These are phyloP conservation scores for Phytophthora pinifolia DNA, from an alignment of 352 stramenopile genomes.

Conservation along the genomic window DNA sequence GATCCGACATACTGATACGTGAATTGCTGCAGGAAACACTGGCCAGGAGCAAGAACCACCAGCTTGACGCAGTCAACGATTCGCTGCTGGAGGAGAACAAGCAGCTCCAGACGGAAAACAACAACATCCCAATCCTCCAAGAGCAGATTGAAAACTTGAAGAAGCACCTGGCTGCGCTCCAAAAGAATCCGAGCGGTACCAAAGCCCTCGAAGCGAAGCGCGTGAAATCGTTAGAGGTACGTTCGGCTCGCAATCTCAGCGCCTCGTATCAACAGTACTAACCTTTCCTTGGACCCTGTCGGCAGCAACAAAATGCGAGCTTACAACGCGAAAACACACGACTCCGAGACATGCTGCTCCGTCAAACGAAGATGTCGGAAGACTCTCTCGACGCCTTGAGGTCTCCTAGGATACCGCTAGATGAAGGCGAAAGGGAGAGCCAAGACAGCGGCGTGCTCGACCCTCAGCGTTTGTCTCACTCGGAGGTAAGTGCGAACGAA, in stretches of 20 bases:
- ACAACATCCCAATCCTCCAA: slow-evolving; percentile 84
- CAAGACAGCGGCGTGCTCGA: slow-evolving; percentile 9
- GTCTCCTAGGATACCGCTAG: slow-evolving; percentile 11
- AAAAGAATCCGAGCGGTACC: slow-evolving; percentile 6
- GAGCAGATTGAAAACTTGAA: slow-evolving; percentile 70
- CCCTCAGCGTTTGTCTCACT: slow-evolving; percentile 26
- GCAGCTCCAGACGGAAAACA: slow-evolving; percentile 76
- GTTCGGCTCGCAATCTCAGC: neutral
- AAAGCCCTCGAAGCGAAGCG: slow-evolving; percentile 26
- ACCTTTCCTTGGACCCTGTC: neutral
- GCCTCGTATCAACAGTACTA: neutral
- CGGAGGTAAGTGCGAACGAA: slow-evolving; percentile 16
- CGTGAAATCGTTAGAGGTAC: slow-evolving; percentile 49
- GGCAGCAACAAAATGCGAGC: slow-evolving; percentile 45
- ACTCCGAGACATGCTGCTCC: slow-evolving; percentile 42
- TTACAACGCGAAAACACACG: slow-evolving; percentile 51
- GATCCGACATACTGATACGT: too few relatives aligned
- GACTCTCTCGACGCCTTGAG: slow-evolving; percentile 20
- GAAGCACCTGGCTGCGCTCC: slow-evolving; percentile 35
- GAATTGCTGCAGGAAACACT: slow-evolving; percentile 47
- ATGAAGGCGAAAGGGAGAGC: slow-evolving; percentile 4
- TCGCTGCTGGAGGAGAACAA: slow-evolving; percentile 63
- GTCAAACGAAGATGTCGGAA: slow-evolving; percentile 25
- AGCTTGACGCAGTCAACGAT: slow-evolving; percentile 49
- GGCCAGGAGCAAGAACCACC: slow-evolving; percentile 51